These are phyloP conservation scores for Stentor coeruleus DNA, from an alignment of 73 alveolate genomes.

Conservation along the genomic window DNA sequence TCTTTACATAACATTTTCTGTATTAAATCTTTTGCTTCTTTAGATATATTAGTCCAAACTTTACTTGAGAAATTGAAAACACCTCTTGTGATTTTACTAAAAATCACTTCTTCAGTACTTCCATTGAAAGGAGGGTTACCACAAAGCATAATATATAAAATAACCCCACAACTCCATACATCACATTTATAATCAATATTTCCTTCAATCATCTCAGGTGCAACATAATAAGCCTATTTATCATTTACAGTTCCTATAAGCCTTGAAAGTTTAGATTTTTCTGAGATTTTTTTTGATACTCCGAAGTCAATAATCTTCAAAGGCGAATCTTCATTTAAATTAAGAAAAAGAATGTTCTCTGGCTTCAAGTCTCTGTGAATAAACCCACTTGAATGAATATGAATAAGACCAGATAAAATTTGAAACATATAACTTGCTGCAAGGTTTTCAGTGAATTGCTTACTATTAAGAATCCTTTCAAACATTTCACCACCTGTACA, in stretches of 20 bases:
- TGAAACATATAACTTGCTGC: conserved; percentile 75
- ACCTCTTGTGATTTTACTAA: conserved; percentile 28
- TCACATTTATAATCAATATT: conserved; percentile 37
- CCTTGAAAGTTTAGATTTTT: not conserved
- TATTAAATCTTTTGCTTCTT: conserved; percentile 41
- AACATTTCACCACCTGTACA: conserved; percentile 70
- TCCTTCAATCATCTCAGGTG: conserved; percentile 40
- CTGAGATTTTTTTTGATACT: not conserved
- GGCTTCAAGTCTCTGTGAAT: conserved; percentile 86
- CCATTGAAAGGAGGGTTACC: conserved; percentile 49
- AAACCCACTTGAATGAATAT: conserved; percentile 63
- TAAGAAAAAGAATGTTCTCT: conserved; percentile 58
- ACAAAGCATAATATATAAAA: conserved; percentile 37
- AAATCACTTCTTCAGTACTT: conserved; percentile 28
- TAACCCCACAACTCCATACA: conserved; percentile 50
- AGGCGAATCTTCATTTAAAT: not conserved
- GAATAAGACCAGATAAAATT: conserved; percentile 59
- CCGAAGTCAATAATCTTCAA: conserved; percentile 26
- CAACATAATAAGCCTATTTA: conserved; percentile 37
- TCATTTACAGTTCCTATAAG: not conserved
- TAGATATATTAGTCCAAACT: conserved; percentile 50
- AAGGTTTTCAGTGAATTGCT: conserved; percentile 39
- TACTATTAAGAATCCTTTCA: conserved; percentile 38
- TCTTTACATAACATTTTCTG: conserved; percentile 23
- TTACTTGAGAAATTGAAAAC: conserved; percentile 26